Base-by-base conservation (phyloP, 139 green algal species). In the Desmodesmus armatus region DNA sequence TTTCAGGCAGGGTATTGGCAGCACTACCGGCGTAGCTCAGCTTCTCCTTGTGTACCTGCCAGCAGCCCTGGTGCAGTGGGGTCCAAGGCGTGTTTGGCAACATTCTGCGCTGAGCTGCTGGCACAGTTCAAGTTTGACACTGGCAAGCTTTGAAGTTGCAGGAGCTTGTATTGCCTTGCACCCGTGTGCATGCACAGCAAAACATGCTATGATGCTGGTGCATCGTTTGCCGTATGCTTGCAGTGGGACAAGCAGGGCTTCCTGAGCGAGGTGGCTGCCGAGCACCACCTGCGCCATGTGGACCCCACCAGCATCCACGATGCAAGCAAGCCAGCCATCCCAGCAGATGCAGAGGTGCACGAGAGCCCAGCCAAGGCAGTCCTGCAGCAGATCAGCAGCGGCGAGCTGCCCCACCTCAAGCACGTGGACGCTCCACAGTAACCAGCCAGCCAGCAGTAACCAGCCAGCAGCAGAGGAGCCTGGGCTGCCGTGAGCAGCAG, bases 221-320 rank as follows among this genome's bases (percentile, higher is more conserved):
- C 27, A 27, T 15, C 5, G 29, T 1, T 27, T 41, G 13, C 35
- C 23, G 66, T 53, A 9, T 58, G 77, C 31, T 25, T 75, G 78
- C 78, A 84, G 78, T 72, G 53, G 53, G 55, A 82, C 76, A 82
- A 72, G 35, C 11, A 82, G n/a, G 76, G 37, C 17, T 82, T 82
- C 76, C 76, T 71, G 25, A 23, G 72, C 9, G 74, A 81, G 74
- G 74, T 81, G 1, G 1, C 49, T 13, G 35, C 27, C 23, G 49
- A 49, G 40, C 49, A 81, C 35, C 3, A 2, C 15, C 77, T 84
- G 77, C 77, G 40, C 58, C 77, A 84, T 25, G 77, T 72, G 4
- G 37, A 60, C 25, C 58, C 60, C 40, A 23, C 15, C 40, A 39
- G 55, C 37, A 21, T 84, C 43, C 39, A 51, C 31, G 78, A 84